These are phyloP conservation scores for Galeopsis tetrahit DNA, from an alignment of 257 asterid genomes.

Conservation along the genomic window DNA sequence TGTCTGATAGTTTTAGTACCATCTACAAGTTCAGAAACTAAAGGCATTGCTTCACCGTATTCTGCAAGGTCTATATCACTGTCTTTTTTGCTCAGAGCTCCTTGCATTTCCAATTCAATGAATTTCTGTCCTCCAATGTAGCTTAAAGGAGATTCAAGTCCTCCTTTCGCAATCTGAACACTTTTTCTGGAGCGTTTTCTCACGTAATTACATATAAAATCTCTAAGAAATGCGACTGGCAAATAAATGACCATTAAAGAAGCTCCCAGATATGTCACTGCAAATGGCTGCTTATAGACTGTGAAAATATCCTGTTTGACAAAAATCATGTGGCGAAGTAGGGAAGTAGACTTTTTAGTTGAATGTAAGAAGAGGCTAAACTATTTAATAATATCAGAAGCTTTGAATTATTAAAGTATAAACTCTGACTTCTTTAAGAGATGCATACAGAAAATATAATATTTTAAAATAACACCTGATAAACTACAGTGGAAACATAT, in stretches of 20 bases:
- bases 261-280: constrained; percentile 93
- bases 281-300: constrained; percentile 90
- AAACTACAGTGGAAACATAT: background rate
- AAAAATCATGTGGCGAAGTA: constrained; percentile 19
- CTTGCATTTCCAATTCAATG: constrained; percentile 68
- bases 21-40: constrained; percentile 53
- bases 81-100: constrained; percentile 61
- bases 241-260: constrained; percentile 88
- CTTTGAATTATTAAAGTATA: background rate
- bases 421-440: background rate
- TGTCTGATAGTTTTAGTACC: constrained; percentile 37
- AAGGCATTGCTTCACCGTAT: constrained; percentile 60
- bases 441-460: background rate
- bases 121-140: constrained; percentile 58
- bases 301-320: constrained; percentile 51
- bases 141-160: constrained; percentile 58
- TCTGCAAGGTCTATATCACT: constrained; percentile 53
- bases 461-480: background rate
- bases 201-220: constrained; percentile 54
- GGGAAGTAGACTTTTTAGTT: background rate
- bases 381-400: background rate
- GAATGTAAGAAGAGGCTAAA: background rate
- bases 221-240: constrained; percentile 76
- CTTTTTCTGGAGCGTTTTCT: constrained; percentile 50
- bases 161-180: constrained; percentile 35